Evolutionary conservation across 345 rosid genomes (phyloP), one percentile per base, ranked within the genome.

Genomic region (Acer saccharum): DNA sequence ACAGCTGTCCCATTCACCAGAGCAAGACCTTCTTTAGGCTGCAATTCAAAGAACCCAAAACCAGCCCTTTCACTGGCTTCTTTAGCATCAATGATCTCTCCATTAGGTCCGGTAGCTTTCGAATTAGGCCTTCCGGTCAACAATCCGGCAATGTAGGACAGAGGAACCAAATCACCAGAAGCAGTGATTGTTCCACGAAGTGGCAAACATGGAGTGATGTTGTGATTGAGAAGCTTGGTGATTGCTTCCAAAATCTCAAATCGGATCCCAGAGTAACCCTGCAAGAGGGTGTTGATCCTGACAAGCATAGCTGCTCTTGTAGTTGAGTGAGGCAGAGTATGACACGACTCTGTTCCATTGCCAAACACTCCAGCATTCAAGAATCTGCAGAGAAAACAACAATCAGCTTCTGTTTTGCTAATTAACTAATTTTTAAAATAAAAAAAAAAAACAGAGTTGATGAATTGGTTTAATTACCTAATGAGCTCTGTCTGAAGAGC

Each of bases 21-120:
- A 23, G 96, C 96, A 13, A 91, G 86, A 0, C 94, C 94, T 83
- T 91, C 96, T 74, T 90, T 91, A 5, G 96, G 92, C 84, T 90
- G 94, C 75, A 90, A 65, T 65, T 84, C 89, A 7, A 91, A 91
- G 76, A 88, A 88, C 20, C 82, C 85, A 0, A 83, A 66, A 46
- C 89, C 90, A 1, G 91, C 90, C 0, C 52, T 68, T 10, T 41
- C 66, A 25, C 88, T 89, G 39, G 93, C 93, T 65, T 89, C 89
- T 29, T 74, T 25, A 54, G 93, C 86, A 73, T 77, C 63, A 52
- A 89, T 82, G 11, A 73, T 21, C 74, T 91, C 89, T 13, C 93
- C 91, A 1, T 83, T 70, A 3, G 95, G 91, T 17, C 95, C 92
- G 7, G 81, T 67, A 4, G 91, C 89, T 68, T 72, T 85, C 14